A percentile compares a stretch with the other conserved stretches of the same genome.
These are phyloP conservation scores for Schoenoplectus tabernaemontani DNA, from an alignment of 202 grass and related monocot genomes.

Conservation along the genomic window DNA sequence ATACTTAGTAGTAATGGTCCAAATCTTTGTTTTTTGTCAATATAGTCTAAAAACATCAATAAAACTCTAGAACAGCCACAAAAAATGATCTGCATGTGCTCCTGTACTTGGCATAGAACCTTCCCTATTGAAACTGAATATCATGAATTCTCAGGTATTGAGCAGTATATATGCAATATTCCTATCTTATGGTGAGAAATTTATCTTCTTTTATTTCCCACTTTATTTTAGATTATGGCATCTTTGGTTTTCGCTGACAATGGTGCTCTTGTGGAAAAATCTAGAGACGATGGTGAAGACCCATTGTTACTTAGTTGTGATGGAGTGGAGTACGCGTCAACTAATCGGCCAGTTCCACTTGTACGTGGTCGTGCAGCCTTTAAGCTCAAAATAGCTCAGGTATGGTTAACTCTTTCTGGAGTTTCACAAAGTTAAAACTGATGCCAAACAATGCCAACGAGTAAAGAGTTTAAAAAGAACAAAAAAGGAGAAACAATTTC, in stretches of 20 bases:
- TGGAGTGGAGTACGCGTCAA: conserved; percentile 80
- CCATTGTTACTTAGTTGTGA: conserved; percentile 72
- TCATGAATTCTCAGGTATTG: background rate
- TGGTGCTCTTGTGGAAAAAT: conserved; percentile 71
- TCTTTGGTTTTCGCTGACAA: conserved; percentile 83
- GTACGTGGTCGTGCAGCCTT: conserved; percentile 62
- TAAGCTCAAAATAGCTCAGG: conserved; percentile 97
- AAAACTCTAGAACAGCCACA: background rate
- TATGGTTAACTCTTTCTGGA: conserved; percentile 3
- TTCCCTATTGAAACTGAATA: background rate
- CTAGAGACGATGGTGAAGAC: conserved; percentile 78
- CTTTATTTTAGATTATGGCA: conserved; percentile 59
- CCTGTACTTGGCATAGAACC: background rate
- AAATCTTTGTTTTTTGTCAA: background rate
- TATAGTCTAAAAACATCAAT: background rate
- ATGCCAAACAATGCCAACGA: background rate
- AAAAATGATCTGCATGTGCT: background rate
- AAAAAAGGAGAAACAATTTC: background rate
- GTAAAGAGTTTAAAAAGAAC: background rate
- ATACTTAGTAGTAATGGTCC: background rate
- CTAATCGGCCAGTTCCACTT: conserved; percentile 60
- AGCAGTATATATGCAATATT: background rate
- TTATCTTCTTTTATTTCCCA: background rate
- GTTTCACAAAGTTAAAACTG: background rate
- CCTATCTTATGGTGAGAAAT: background rate